phyloP scores from a whole-genome alignment of 208 protist genomes.

The Entamoeba invadens region DNA sequence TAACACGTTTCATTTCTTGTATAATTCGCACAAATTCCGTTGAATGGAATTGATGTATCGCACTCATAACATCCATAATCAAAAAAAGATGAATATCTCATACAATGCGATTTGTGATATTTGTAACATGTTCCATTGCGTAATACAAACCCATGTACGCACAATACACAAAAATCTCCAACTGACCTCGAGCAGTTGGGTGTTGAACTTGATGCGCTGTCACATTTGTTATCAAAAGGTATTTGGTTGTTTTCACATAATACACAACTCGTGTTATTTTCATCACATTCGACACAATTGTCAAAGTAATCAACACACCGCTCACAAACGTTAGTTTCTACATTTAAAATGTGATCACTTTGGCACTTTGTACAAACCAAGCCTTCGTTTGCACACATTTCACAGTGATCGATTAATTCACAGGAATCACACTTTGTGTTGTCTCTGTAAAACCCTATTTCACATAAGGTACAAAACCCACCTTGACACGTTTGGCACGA shows the following conservation, averaged over 20 bases:
- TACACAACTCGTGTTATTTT: too few species aligned
- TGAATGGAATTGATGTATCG: background rate
- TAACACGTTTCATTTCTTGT: background rate
- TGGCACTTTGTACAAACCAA: background rate
- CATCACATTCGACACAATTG: background rate
- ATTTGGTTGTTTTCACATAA: too few species aligned
- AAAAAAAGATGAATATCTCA: background rate
- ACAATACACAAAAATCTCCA: background rate
- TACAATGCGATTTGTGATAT: background rate
- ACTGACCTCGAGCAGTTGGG: too few species aligned
- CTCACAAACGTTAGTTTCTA: background rate
- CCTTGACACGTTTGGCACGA: too few species aligned
- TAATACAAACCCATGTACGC: background rate
- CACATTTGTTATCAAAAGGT: too few species aligned
- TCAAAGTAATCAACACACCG: background rate
- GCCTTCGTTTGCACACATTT: background rate
- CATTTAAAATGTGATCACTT: background rate
- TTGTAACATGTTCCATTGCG: background rate
- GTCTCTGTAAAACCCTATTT: background rate
- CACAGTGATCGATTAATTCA: background rate
- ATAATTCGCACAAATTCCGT: background rate
- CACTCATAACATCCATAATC: background rate
- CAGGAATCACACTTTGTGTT: background rate
- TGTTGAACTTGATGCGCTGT: too few species aligned
- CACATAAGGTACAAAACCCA: too few species aligned